These are phyloP conservation scores for Hyaloscypha bicolor DNA, from an alignment of 495 filamentous ascomycete genomes.

Conservation along the genomic window DNA sequence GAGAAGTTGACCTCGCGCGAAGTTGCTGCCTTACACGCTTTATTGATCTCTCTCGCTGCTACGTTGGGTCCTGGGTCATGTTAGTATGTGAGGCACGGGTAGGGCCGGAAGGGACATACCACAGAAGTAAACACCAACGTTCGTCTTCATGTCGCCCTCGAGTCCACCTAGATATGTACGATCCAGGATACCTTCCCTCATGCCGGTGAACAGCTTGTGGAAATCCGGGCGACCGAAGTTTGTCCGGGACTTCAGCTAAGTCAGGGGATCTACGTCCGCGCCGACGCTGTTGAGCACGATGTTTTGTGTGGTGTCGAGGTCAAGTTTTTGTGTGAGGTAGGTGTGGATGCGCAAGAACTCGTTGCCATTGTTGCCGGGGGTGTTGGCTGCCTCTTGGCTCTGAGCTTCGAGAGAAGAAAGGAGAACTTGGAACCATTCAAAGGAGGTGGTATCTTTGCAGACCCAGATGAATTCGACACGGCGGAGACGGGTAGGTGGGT, in stretches of 20 bases:
- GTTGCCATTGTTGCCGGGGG: constrained; percentile 61
- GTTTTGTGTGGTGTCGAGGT: constrained; percentile 89
- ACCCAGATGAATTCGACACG: constrained; percentile 99
- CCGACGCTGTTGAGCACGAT: constrained; percentile 97
- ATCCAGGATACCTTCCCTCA: constrained; percentile 86
- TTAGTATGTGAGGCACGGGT: constrained; percentile 5
- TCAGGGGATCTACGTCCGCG: constrained; percentile 82
- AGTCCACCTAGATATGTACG: constrained; percentile 83
- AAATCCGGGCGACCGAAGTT: constrained; percentile 98
- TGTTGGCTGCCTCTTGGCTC: constrained; percentile 64
- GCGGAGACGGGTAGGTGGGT: constrained; percentile 83
- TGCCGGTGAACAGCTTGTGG: constrained; percentile 72
- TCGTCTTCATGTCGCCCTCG: constrained; percentile 70
- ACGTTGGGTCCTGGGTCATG: constrained; percentile 54
- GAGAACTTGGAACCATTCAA: constrained; percentile 98
- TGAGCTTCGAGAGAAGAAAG: constrained; percentile 91
- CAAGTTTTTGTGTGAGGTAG: constrained; percentile 92
- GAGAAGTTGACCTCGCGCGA: constrained; percentile 84
- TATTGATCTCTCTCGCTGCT: constrained; percentile 82
- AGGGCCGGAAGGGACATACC: constrained; percentile 26
- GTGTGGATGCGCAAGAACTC: constrained; percentile 99
- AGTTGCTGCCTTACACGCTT: constrained; percentile 71
- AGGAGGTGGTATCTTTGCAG: constrained; percentile 92
- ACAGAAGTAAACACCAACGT: constrained; percentile 98
- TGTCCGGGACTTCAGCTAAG: constrained; percentile 83